Conservation (phyloP, 2,329 filamentous ascomycete genomes). For the Trichoderma harzianum region DNA sequence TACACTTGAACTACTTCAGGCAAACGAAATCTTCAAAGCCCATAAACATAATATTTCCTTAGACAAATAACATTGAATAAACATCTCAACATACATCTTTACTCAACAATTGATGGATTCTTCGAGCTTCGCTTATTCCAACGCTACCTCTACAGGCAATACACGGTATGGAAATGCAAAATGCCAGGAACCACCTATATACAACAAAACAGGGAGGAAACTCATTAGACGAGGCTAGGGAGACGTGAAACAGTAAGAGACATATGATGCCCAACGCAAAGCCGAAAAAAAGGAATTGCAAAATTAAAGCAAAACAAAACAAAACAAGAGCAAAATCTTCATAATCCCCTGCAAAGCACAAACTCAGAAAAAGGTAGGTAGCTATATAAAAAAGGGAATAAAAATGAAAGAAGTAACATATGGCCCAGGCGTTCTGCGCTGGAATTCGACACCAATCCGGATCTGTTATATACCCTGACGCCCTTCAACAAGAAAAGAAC, state of each 20-base stretch:
- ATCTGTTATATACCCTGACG: constrained; percentile 20
- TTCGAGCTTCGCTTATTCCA: background rate
- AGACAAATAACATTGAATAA: background rate
- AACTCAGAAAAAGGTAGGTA: background rate
- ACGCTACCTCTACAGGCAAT: background rate
- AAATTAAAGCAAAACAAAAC: background rate
- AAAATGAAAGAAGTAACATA: constrained; percentile 16
- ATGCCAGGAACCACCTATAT: background rate
- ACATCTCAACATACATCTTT: background rate
- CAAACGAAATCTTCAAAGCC: background rate
- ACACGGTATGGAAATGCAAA: background rate
- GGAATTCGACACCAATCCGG: constrained; percentile 16
- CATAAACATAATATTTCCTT: background rate
- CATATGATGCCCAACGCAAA: background rate
- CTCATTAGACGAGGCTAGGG: background rate
- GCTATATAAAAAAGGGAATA: background rate
- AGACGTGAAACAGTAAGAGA: background rate
- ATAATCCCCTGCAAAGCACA: background rate
- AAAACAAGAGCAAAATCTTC: background rate
- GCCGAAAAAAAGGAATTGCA: background rate
- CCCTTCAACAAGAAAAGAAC: constrained; percentile 11
- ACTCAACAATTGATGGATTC: background rate
- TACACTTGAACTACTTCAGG: background rate
- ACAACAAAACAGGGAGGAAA: background rate
- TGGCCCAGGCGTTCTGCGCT: constrained; percentile 15